These are phyloP conservation scores for Leccinellum rugosiceps DNA, from an alignment of 768 basidiomycete genomes.

Conservation along the genomic window DNA sequence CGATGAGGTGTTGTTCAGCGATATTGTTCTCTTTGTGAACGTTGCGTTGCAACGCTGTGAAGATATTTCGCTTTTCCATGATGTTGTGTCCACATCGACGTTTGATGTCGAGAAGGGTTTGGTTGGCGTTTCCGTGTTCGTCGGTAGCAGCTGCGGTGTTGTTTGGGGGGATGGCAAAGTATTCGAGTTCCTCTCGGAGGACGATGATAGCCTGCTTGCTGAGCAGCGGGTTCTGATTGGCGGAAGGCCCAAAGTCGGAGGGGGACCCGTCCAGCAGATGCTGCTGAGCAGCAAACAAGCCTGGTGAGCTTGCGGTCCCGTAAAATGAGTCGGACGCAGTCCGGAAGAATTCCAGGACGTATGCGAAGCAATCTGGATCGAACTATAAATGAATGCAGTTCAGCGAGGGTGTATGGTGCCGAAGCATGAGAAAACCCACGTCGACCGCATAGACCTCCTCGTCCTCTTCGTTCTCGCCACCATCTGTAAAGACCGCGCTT, in stretches of 20 bases:
- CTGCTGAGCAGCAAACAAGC: conserved; percentile 75
- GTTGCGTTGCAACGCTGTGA: conserved; percentile 96
- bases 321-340: conserved; percentile 89
- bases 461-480: conserved; percentile 70
- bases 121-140: conserved; percentile 77
- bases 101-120: conserved; percentile 75
- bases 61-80: conserved; percentile 88
- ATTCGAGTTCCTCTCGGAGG: conserved; percentile 95
- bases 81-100: conserved; percentile 82
- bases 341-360: conserved; percentile 89
- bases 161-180: conserved; percentile 91
- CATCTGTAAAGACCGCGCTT: conserved; percentile 69
- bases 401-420: neutral
- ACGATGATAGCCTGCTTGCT: conserved; percentile 98
- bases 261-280: conserved; percentile 66
- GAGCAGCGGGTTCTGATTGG: conserved; percentile 86
- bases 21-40: conserved; percentile 99
- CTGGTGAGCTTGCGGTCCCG: conserved; percentile 70
- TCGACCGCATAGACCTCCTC: conserved; percentile 97
- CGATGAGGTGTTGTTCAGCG: conserved; percentile 98
- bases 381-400: conserved; percentile 54
- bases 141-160: conserved; percentile 61
- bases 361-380: conserved; percentile 95
- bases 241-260: conserved; percentile 57
- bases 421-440: conserved; percentile 52